Evolutionary conservation across 371 early-diverging fungal genomes (phyloP).

Genomic region (Actinomortierella ambigua): DNA sequence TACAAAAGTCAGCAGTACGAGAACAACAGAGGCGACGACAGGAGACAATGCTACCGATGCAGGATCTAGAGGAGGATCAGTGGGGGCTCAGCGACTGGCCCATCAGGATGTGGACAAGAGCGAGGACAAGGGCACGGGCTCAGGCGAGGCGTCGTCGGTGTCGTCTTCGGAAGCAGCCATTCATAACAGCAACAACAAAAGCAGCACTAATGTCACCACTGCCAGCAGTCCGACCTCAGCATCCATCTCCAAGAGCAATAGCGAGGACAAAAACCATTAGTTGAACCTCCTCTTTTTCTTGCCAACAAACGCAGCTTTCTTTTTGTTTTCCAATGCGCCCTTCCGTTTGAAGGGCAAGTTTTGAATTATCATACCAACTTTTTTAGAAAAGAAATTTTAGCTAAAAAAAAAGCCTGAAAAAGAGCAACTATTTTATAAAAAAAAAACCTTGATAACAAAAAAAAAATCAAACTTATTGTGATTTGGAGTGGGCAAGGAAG

Average conservation of each 20-base stretch:
- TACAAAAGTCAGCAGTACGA: neutral
- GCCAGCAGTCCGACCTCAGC: neutral
- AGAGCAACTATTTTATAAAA: neutral
- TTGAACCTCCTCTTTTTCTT: constrained; percentile 5
- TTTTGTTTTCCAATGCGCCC: too few species aligned
- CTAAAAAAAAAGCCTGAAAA: neutral
- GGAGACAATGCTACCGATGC: neutral
- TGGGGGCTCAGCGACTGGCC: neutral
- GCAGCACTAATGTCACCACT: too few species aligned
- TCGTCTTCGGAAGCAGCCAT: too few species aligned
- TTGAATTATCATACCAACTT: too few species aligned
- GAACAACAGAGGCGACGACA: neutral
- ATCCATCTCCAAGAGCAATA: neutral
- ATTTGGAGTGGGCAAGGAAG: neutral
- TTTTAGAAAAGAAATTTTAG: neutral
- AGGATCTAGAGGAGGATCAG: neutral
- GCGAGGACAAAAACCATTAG: neutral
- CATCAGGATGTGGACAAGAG: neutral
- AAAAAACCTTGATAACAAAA: neutral
- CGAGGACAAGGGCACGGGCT: too few species aligned
- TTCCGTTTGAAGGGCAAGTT: too few species aligned
- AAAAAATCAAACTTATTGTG: neutral
- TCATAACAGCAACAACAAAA: too few species aligned
- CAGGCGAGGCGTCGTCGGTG: too few species aligned
- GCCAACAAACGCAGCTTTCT: neutral